These are phyloP conservation scores for Cladosporium sp. DNA, from an alignment of 2,329 filamentous ascomycete species.

Conservation along the genomic window DNA sequence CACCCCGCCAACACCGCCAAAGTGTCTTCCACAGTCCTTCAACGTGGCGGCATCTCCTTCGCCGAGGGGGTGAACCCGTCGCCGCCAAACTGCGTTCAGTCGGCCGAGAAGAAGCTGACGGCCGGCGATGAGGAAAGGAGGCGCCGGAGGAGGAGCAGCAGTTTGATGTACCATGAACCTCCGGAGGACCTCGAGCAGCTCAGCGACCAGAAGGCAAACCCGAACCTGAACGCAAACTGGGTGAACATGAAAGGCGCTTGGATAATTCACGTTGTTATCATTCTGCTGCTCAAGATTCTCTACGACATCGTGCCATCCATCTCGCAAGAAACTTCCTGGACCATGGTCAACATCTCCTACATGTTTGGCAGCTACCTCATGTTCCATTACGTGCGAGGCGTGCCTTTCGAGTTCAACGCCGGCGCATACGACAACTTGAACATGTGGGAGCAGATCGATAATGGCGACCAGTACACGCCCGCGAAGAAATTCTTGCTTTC, in stretches of 20 bases:
- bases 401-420: slow-evolving; percentile 97
- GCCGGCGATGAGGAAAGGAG: slow-evolving; percentile 52
- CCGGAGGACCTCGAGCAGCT: slow-evolving; percentile 95
- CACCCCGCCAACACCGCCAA: slow-evolving; percentile 71
- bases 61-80: slow-evolving; percentile 66
- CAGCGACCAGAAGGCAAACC: slow-evolving; percentile 89
- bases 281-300: slow-evolving; percentile 86
- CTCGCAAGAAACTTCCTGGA: slow-evolving; percentile 98
- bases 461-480: slow-evolving; percentile 96
- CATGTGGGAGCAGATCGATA: slow-evolving; percentile 99
- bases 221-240: slow-evolving; percentile 97
- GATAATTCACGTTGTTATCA: slow-evolving; percentile 95
- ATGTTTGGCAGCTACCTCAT: slow-evolving; percentile 99
- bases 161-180: slow-evolving; percentile 96
- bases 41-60: slow-evolving; percentile 81
- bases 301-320: slow-evolving; percentile 96
- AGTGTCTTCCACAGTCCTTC: slow-evolving; percentile 87
- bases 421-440: slow-evolving; percentile 99
- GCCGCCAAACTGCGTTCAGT: slow-evolving; percentile 27
- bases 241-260: slow-evolving; percentile 99
- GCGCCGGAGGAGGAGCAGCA: slow-evolving; percentile 91
- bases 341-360: slow-evolving; percentile 96
- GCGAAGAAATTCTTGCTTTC: slow-evolving; percentile 97
- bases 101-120: slow-evolving; percentile 42
- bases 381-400: slow-evolving; percentile 98